Base-by-base conservation (phyloP, 148 eudicot species). In the Rhododendron ovatum region DNA sequence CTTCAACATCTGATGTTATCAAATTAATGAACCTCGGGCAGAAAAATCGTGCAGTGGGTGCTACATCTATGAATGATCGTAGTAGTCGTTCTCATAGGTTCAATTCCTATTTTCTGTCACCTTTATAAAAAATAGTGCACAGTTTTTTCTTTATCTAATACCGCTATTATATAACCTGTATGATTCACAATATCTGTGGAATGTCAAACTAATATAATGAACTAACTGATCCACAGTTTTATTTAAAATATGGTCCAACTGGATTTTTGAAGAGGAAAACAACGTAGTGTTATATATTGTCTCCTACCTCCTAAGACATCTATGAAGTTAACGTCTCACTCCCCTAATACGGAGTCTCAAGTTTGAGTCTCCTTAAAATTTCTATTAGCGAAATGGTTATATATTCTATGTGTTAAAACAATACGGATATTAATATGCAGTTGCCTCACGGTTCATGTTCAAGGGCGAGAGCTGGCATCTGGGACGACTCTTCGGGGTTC, bases 11-110 rank as follows among this genome's bases (percentile, higher is more conserved):
- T 20, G 99, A 97, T 87, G 98, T 95, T 76, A 91, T 95, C 83
- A 71, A 78, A 74, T 84, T 97, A 88, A 97, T 97, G 98, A 91
- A 93, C 90, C 87, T 94, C 35, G 98, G 99, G 80, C 92, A 89
- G 22, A 97, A 94, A 87, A 97, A 97, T 82, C 99, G 99, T 35
- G 94, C 96, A 81, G 98, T 94, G 67, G 83, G 98, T 87, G 86
- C 96, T 39, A 96, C 99, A 57, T 91, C 97, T 87, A 92, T 96
- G 98, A 97, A 97, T 88, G 95, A 94, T 78, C 95, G 98, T 33
- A 95, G 98, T 87, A 97, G 98, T 90, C 99, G 98, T 84, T 95
- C 99, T 81, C 99, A 95, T 91, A 97, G 99, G 99, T 96, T 87
- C 67, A 48, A 45, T 37, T 33, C 61, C 83, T 43, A 28, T 28